Evolutionary conservation across 2,329 filamentous ascomycete species (phyloP).

Genomic region (Fusarium anthophilum): DNA sequence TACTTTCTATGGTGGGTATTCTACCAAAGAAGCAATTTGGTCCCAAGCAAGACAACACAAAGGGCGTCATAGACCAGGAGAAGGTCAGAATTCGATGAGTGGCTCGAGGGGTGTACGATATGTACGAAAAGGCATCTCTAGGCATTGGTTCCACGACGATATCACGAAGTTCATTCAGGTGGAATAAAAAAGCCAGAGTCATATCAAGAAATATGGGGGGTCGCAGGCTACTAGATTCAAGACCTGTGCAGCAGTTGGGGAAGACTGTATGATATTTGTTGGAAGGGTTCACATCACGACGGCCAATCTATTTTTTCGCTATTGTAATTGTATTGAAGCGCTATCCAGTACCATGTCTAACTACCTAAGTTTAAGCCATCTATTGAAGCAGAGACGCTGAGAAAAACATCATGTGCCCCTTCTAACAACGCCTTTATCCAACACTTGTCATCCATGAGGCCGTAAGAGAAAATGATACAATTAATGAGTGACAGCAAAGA

Average conservation of each 20-base stretch:
- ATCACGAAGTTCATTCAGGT: conserved; percentile 9
- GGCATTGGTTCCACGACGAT: conserved; percentile 41
- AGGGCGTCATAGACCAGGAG: conserved; percentile 40
- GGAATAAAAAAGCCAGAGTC: neutral
- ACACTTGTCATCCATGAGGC: conserved; percentile 28
- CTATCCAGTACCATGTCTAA: conserved; percentile 38
- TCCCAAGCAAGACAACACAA: conserved; percentile 39
- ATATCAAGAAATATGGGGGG: neutral
- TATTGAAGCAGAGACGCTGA: conserved; percentile 33
- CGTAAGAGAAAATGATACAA: conserved; percentile 22
- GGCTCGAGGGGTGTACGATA: conserved; percentile 40
- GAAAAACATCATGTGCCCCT: conserved; percentile 33
- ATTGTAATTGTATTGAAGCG: conserved; percentile 36
- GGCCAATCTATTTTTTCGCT: conserved; percentile 13
- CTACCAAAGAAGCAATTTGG: conserved; percentile 52
- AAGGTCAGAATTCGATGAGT: conserved; percentile 46
- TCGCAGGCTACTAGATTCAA: neutral
- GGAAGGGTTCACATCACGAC: neutral
- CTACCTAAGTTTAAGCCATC: conserved; percentile 27
- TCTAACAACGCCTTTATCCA: conserved; percentile 37
- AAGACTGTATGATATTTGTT: conserved; percentile 29
- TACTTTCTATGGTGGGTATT: conserved; percentile 78
- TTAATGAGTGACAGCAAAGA: conserved; percentile 72
- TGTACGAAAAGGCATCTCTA: conserved; percentile 38
- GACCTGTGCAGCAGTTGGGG: neutral